phyloP scores from a whole-genome alignment of 768 basidiomycete species.

The Boletus subparvulus region DNA sequence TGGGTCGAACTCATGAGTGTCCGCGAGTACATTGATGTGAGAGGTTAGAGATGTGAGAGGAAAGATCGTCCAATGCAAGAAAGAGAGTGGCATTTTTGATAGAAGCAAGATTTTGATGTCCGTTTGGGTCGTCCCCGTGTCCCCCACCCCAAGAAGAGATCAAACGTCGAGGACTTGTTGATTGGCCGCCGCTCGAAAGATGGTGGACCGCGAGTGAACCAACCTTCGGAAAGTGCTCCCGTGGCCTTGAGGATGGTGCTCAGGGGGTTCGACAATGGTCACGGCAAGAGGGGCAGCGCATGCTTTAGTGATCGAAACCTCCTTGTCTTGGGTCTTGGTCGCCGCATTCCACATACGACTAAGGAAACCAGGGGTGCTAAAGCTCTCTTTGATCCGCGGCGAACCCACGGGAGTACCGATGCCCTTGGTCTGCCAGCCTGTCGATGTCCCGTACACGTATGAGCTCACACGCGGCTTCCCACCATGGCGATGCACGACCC shows the following conservation, averaged over 20 bases:
- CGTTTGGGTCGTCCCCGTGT: constrained; percentile 11
- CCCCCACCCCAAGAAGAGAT: constrained; percentile 8
- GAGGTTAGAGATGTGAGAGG: constrained; percentile 31
- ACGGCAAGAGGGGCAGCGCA: constrained; percentile 15
- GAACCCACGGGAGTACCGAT: constrained; percentile 16
- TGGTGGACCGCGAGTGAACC: constrained; percentile 45
- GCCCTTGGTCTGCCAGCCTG: constrained; percentile 12
- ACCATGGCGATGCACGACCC: constrained; percentile 28
- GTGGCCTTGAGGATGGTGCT: constrained; percentile 25
- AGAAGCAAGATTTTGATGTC: constrained; percentile 25
- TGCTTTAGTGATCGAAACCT: constrained; percentile 11
- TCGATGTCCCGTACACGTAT: constrained; percentile 27
- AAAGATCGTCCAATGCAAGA: constrained; percentile 19
- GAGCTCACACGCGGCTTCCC: constrained; percentile 28
- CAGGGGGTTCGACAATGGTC: constrained; percentile 29
- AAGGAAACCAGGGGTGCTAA: constrained; percentile 52
- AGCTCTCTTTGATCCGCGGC: constrained; percentile 34
- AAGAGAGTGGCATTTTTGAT: constrained; percentile 19
- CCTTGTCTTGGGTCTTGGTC: constrained; percentile 39
- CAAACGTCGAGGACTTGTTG: constrained; percentile 29
- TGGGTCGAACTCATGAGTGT: constrained; percentile 18
- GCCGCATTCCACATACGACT: constrained; percentile 77
- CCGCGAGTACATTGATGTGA: constrained; percentile 19
- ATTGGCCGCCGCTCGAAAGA: constrained; percentile 36
- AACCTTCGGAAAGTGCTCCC: constrained; percentile 41